Percentiles rank a stretch among this genome's conserved stretches.
phyloP scores from a whole-genome alignment of 2,329 filamentous ascomycete genomes.

The Metarhizium sp. region DNA sequence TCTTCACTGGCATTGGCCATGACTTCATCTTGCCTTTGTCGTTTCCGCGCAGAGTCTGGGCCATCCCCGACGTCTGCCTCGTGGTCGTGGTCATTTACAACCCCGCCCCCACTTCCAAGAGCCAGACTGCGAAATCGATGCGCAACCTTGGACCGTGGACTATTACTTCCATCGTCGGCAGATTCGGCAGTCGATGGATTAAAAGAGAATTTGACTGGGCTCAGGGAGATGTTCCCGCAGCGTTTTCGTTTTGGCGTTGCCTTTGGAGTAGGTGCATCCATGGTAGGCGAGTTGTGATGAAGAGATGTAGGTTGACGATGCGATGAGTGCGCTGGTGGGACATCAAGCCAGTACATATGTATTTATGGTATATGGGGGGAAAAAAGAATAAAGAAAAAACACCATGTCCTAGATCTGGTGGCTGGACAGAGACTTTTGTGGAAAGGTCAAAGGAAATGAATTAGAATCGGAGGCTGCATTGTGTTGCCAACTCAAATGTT shows the following conservation, averaged over 20 bases:
- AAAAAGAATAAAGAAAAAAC: no score
- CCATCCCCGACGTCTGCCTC: constrained; percentile 18
- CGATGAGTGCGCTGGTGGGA: background rate
- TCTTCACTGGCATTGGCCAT: constrained; percentile 6
- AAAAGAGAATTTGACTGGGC: constrained; percentile 38
- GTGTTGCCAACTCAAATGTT: background rate
- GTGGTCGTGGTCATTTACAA: constrained; percentile 13
- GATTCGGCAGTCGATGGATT: constrained; percentile 22
- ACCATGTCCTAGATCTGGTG: background rate
- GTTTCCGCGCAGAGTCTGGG: constrained; percentile 5
- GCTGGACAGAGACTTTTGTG: background rate
- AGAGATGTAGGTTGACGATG: background rate
- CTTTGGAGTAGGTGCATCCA: constrained; percentile 12
- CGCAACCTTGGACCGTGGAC: constrained; percentile 43
- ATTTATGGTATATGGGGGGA: no score
- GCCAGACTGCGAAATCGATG: constrained; percentile 43
- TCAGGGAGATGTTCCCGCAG: constrained; percentile 22
- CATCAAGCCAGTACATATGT: no score
- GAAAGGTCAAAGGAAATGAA: background rate
- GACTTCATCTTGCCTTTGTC: constrained; percentile 2
- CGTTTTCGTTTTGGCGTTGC: constrained; percentile 39
- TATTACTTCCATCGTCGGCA: constrained; percentile 38
- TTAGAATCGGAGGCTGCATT: background rate
- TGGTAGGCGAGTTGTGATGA: constrained; percentile 5
- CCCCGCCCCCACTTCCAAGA: constrained; percentile 38